A percentile compares a stretch with the other conserved stretches of the same genome.
phyloP scores from a whole-genome alignment of 208 protist species.

The Trypanosoma cruzi region DNA sequence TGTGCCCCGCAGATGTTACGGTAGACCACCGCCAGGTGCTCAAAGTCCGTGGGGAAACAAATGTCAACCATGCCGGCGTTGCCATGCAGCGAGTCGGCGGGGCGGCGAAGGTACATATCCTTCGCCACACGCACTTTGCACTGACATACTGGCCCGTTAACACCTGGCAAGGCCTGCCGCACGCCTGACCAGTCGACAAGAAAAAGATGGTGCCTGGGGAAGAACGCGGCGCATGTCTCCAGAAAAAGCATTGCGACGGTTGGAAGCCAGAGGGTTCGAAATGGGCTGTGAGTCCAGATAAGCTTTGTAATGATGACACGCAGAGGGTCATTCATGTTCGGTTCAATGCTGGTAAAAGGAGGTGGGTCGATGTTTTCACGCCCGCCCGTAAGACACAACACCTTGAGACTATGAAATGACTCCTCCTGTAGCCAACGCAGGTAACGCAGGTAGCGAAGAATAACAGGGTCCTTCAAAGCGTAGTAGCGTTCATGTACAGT shows the following conservation, averaged over 20 bases:
- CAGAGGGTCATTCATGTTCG: slow-evolving; percentile 52
- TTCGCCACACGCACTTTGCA: slow-evolving; percentile 83
- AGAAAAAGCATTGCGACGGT: slow-evolving; percentile 81
- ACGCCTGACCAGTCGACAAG: slow-evolving; percentile 74
- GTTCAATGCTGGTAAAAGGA: slow-evolving; percentile 53
- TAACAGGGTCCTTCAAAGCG: slow-evolving; percentile 63
- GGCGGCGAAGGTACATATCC: slow-evolving; percentile 68
- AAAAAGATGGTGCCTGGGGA: slow-evolving; percentile 85
- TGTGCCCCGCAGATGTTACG: slow-evolving; percentile 59
- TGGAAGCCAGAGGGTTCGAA: slow-evolving; percentile 75
- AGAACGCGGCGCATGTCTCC: slow-evolving; percentile 71
- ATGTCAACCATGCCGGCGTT: slow-evolving; percentile 90
- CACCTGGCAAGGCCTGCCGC: slow-evolving; percentile 55
- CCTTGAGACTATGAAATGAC: slow-evolving; percentile 81
- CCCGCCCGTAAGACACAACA: slow-evolving; percentile 80
- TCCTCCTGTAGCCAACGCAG: slow-evolving; percentile 89
- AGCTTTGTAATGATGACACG: slow-evolving; percentile 67
- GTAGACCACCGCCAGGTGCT: slow-evolving; percentile 70
- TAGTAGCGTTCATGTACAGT: slow-evolving; percentile 75
- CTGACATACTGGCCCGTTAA: slow-evolving; percentile 85
- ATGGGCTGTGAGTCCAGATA: slow-evolving; percentile 72
- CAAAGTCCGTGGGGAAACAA: slow-evolving; percentile 90
- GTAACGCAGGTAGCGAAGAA: slow-evolving; percentile 88
- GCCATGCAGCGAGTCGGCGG: slow-evolving; percentile 53
- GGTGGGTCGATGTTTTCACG: slow-evolving; percentile 75